Base-by-base conservation (phyloP, 2,329 filamentous ascomycete genomes). In the Paracamarosporium sp. region DNA sequence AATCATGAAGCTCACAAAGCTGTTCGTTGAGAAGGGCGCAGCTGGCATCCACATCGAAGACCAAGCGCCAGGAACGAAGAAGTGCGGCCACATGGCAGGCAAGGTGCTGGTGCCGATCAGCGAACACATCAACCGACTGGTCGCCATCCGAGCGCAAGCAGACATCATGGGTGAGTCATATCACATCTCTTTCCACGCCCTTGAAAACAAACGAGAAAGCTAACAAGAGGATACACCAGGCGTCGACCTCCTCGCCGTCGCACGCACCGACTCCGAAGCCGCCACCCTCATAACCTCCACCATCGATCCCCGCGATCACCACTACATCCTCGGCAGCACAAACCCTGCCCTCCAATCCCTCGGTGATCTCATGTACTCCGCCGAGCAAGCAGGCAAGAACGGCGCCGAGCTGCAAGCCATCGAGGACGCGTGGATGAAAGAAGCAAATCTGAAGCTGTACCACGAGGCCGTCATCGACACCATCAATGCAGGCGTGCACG, bases 1-100 rank as follows among this genome's bases (percentile, higher is more conserved):
- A 55, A 90, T 98, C 70, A 98, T 99, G 95, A 99, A 98, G 85
- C 88, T 99, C 69, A 98, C 95, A 64, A 97, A 97, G 85, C 87
- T 98, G 56, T 98, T 99, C 78, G 82, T 98, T 64, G 95, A 99
- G 83, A 93, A 93, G 79, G 95, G 95, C 69, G 95, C 95, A 44
- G 95, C 95, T 40, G 95, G 95, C 66, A 97, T 99, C 72, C 95
- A 99, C 81, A 97, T 99, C 68, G 95, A 99, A 81, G 95, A 99
- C 77, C 95, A 98, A 80, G 94, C 95, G 4, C 94, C 95, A 3
- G 95, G 95, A 53, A 98, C 95, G 48, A 99, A 99, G 87, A 99
- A 99, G 86, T 99, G 95, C 78, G 95, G 95, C 63, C 95, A 98
- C 82, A 98, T 98, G 95, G 95, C 95, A 65, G 95, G 95, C 73